These are phyloP conservation scores for Aurantiochytrium sp. DNA, from an alignment of 108 stramenopile genomes.

Conservation along the genomic window DNA sequence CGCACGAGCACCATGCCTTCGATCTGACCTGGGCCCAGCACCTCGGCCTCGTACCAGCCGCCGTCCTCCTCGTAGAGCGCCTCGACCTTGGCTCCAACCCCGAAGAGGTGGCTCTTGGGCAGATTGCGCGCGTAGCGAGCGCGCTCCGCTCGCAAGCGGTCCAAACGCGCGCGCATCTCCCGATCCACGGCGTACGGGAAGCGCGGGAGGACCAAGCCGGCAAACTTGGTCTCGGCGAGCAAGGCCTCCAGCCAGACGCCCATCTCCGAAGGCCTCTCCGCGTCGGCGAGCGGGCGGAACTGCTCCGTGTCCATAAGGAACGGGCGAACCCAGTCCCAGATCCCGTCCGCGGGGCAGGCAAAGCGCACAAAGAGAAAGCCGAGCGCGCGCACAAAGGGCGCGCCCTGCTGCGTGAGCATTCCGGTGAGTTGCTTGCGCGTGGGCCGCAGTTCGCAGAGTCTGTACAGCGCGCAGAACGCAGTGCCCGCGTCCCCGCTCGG, in stretches of 20 bases:
- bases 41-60: neutral
- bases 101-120: neutral
- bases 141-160: neutral
- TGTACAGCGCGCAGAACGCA: constrained; percentile 13
- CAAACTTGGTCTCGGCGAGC: neutral
- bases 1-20: neutral
- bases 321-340: neutral
- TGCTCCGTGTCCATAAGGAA: neutral
- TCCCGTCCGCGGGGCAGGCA: neutral
- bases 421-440: neutral
- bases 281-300: neutral
- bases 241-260: neutral
- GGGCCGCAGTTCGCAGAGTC: neutral
- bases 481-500: neutral
- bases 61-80: neutral
- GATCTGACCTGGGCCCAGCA: neutral
- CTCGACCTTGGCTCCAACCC: neutral
- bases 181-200: neutral
- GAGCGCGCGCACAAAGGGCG: neutral
- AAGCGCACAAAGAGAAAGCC: constrained; percentile 17
- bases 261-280: neutral
- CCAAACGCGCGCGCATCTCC: neutral
- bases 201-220: neutral
- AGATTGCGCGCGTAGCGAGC: neutral
- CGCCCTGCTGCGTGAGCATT: neutral